Percentiles rank a stretch among this genome's conserved stretches.
phyloP scores from a whole-genome alignment of 345 rosid genomes.

The Raphanus sativus region DNA sequence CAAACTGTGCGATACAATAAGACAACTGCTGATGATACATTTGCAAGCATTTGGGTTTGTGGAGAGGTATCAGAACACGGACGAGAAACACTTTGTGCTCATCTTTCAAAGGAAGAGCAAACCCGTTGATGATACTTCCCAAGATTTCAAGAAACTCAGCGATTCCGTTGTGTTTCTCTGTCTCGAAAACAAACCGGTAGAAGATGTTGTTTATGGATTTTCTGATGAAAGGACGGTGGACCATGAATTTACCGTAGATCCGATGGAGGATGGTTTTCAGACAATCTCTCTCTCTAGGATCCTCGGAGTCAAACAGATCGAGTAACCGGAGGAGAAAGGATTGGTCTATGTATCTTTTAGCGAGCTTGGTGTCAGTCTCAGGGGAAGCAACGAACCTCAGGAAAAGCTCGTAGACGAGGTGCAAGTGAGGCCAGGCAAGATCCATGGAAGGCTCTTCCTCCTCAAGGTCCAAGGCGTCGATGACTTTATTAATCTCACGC shows the following conservation, averaged over 20 bases:
- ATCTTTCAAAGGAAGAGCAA: conserved; percentile 73
- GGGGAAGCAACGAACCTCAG: conserved; percentile 72
- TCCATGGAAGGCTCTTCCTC: conserved; percentile 79
- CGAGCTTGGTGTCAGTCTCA: conserved; percentile 71
- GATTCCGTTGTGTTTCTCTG: conserved; percentile 73
- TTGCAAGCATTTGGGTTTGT: conserved; percentile 66
- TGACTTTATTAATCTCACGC: conserved; percentile 53
- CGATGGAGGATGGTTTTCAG: conserved; percentile 69
- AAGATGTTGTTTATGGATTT: conserved; percentile 69
- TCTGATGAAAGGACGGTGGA: conserved; percentile 69
- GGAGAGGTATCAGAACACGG: conserved; percentile 65
- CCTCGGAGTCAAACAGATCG: conserved; percentile 69
- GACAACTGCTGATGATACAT: conserved; percentile 74
- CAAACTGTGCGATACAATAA: conserved; percentile 65
- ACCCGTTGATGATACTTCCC: conserved; percentile 76
- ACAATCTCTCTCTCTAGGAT: conserved; percentile 72
- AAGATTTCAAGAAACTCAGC: conserved; percentile 70
- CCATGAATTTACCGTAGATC: conserved; percentile 74
- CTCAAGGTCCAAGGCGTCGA: conserved; percentile 63
- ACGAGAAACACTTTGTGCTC: conserved; percentile 73
- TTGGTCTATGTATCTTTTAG: conserved; percentile 68
- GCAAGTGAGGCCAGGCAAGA: conserved; percentile 81
- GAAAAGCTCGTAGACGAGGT: conserved; percentile 69
- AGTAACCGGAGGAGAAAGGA: conserved; percentile 57
- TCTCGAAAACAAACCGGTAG: conserved; percentile 61